phyloP scores from a whole-genome alignment of 2,329 filamentous ascomycete genomes.

The Ploettnerulaceae sp. region DNA sequence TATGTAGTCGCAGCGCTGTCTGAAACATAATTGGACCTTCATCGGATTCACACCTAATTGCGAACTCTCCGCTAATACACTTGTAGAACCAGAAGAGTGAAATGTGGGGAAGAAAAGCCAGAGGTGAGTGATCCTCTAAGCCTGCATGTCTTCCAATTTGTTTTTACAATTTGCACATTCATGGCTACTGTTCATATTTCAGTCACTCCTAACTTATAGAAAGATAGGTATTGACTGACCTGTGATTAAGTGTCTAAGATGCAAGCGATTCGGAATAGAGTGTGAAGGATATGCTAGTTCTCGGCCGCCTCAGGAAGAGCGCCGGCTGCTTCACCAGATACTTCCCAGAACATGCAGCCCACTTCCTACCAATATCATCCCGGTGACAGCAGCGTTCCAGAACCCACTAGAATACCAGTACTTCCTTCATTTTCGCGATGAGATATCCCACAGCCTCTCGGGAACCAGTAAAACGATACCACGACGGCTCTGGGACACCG shows the following conservation, averaged over 20 bases:
- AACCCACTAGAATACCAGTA: slow-evolving; percentile 21
- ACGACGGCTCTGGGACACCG: slow-evolving; percentile 17
- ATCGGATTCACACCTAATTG: background rate
- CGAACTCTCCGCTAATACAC: background rate
- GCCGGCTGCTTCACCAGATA: background rate
- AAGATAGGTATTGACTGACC: too few relatives aligned
- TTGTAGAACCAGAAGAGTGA: slow-evolving; percentile 45
- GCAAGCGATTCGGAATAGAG: slow-evolving; percentile 49
- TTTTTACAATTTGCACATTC: too few relatives aligned
- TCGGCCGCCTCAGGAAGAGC: background rate
- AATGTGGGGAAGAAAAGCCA: slow-evolving; percentile 60
- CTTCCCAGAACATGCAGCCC: background rate
- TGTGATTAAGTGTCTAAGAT: slow-evolving; percentile 52
- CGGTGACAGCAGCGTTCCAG: slow-evolving; percentile 13
- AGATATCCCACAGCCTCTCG: slow-evolving; percentile 18
- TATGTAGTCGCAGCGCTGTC: background rate
- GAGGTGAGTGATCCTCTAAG: too few relatives aligned
- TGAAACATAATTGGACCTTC: background rate
- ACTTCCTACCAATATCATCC: background rate
- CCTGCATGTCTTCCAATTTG: too few relatives aligned
- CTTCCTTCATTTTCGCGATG: slow-evolving; percentile 22
- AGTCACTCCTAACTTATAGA: too few relatives aligned
- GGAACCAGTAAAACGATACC: slow-evolving; percentile 12
- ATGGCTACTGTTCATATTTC: too few relatives aligned
- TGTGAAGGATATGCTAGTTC: slow-evolving; percentile 52